Base-by-base conservation (phyloP, 2,329 filamentous ascomycete genomes). In the Alternaria angustiovoidea region DNA sequence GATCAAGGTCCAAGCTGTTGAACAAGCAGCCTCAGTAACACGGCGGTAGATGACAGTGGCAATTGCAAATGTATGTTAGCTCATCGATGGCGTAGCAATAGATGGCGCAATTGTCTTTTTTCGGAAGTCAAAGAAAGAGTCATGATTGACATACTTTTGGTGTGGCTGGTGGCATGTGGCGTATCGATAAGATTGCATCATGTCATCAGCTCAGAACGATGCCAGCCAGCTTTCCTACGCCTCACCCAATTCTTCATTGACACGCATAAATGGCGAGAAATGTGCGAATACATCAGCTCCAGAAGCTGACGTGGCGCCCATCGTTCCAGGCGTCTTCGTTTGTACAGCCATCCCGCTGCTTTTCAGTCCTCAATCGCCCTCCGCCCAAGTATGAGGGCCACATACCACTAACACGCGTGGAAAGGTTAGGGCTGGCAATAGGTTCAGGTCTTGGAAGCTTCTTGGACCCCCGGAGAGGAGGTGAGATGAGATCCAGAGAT, bases 351-450 rank as follows among this genome's bases (percentile, higher is more conserved):
- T 20, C 18, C 8, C 82, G 86, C 63, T 75, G 78, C 34, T 96
- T 97, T 83, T 96, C 94, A 43, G 87, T 93, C 64, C 87, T 96
- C 70, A 91, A 91, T 78, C 91, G 95, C 7, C 94, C 94, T 51
- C 86, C 87, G 26, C 92, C 93, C 58, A 95, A 92, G 72, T 98
- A 98, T 81, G 89, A 91, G 1, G 93, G 93, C 79, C 95, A 99
- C 86, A 88, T 98, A 32, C 95, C 94, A 36, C 86, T 99, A 56
- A 97, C 91, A 7, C 80, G 81, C 42, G 72, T 92, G 57, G 95
- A 98, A 81, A 89, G 91, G 56, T 85, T 88, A 61, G 88, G 88
- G 18, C 84, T 99, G 2, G 86, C 87, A 7, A 70, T 88, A 28
- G 87, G 87, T 36, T 88, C 86, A 54, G 87, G 87, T 7, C 74